Evolutionary conservation across 1,139 yeast genomes (phyloP).

Genomic region (Eremothecium cymbalariae): DNA sequence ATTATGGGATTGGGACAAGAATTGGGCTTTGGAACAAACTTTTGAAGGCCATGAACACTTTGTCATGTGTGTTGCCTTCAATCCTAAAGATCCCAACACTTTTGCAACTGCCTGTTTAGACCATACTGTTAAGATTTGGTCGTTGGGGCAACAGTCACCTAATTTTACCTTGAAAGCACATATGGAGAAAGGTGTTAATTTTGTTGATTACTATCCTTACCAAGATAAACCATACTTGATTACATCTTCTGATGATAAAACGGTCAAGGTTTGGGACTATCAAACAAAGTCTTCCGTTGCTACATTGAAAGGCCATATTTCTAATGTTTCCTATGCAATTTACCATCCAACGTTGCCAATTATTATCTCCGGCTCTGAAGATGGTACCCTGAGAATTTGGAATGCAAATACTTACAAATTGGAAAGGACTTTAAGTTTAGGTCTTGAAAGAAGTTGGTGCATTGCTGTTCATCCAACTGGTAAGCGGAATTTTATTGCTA

Average conservation of each 20-base stretch:
- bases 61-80: constrained; percentile 89
- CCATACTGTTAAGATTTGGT: constrained; percentile 95
- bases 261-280: constrained; percentile 92
- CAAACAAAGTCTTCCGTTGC: constrained; percentile 96
- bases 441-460: constrained; percentile 97
- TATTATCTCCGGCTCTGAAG: constrained; percentile 76
- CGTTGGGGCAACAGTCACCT: constrained; percentile 80
- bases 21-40: constrained; percentile 82
- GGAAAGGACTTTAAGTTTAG: constrained; percentile 84
- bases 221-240: constrained; percentile 94
- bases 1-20: constrained; percentile 95
- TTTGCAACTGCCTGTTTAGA: constrained; percentile 97
- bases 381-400: constrained; percentile 74
- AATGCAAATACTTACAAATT: constrained; percentile 71
- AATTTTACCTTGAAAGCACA: constrained; percentile 89
- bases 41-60: constrained; percentile 96
- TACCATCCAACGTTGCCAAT: constrained; percentile 95
- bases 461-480: constrained; percentile 63
- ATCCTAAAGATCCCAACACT: constrained; percentile 95
- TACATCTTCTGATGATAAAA: constrained; percentile 86
- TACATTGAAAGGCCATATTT: constrained; percentile 83
- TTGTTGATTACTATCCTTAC: constrained; percentile 92
- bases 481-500: constrained; percentile 59
- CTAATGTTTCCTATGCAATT: constrained; percentile 92
- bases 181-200: constrained; percentile 88